Evolutionary conservation across 1,284 basidiomycete species (phyloP), one percentile per base, ranked within the genome.

Genomic region (Naganishia albida): DNA sequence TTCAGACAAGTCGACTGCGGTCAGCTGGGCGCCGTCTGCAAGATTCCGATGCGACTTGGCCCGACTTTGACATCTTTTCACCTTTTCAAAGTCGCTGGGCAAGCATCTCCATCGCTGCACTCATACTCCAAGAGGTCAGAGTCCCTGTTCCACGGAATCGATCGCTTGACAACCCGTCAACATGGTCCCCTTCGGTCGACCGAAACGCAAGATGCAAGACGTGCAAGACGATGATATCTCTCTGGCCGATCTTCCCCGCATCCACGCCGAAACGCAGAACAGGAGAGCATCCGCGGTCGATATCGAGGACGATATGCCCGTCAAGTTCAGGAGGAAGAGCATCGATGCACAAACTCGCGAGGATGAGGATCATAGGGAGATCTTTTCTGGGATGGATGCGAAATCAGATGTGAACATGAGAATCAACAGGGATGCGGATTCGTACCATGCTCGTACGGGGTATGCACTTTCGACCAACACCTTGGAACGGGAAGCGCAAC

Each of bases 151-250:
- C 16, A 40, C 39, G 16, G 39, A 40, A 40, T 40, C 8, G 34
- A 34, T 34, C 34, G 34, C 34, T 10, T 34, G 34, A 34, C 34
- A 34, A 34, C 34, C 23, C 15, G 20, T 20, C 56, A 49, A 20
- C 10, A 60, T 60, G 57, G 57, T 50, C 30, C 57, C 57, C 20
- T 60, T 60, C 38, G 57, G 57, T 25, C 57, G 57, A 18, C 57
- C 57, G n/a, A 60, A 50, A 50, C 57, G 57, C 42, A 60, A 49
- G 43, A n/a, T 50, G 2, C 57, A 25, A n/a, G 46, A 60, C 15
- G 46, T 60, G 2, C 57, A 50, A 34, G 46, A 60, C 46, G 46
- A 60, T 26, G 57, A 60, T 20, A 60, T 60, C 12, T 60, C 57
- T 10, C 46, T 60, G 15, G 57, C 57, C 20, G 57, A 60, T 26